phyloP scores from a whole-genome alignment of 2,329 filamentous ascomycete species.

The Talaromyces sp. region DNA sequence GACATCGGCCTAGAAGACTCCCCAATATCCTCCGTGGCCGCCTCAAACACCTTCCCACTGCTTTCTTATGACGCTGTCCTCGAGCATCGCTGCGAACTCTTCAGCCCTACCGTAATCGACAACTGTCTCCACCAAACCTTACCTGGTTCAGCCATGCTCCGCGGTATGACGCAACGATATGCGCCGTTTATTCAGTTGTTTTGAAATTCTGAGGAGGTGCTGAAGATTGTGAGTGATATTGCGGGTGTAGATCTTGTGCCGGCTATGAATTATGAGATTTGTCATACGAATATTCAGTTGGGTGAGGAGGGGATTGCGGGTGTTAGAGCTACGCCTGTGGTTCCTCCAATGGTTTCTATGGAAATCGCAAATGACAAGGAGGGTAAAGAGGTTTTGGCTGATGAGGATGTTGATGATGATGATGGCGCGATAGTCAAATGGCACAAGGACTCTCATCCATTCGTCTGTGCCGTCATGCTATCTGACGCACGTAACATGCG shows the following conservation, averaged over 20 bases:
- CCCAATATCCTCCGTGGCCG: background rate
- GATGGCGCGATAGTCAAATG: no score
- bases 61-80: background rate
- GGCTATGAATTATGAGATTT: slow-evolving; percentile 28
- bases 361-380: no score
- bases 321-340: slow-evolving; percentile 30
- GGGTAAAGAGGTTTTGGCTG: no score
- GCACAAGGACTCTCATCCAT: no score
- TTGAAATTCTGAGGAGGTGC: slow-evolving; percentile 26
- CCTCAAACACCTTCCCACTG: background rate
- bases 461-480: no score
- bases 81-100: background rate
- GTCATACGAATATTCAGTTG: slow-evolving; percentile 30
- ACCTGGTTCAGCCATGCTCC: slow-evolving; percentile 30
- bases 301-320: slow-evolving; percentile 23
- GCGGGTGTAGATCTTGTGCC: slow-evolving; percentile 28
- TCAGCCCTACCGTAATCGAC: slow-evolving; percentile 28
- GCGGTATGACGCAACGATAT: slow-evolving; percentile 32
- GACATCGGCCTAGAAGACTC: background rate
- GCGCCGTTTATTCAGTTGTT: slow-evolving; percentile 35
- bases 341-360: slow-evolving; percentile 24
- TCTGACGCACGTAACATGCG: no score
- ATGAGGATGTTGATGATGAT: no score
- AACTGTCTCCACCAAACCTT: slow-evolving; percentile 33
- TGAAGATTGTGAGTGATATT: slow-evolving; percentile 24